Evolutionary conservation across 2,329 filamentous ascomycete species (phyloP).

Genomic region (Sclerotinia borealis): DNA sequence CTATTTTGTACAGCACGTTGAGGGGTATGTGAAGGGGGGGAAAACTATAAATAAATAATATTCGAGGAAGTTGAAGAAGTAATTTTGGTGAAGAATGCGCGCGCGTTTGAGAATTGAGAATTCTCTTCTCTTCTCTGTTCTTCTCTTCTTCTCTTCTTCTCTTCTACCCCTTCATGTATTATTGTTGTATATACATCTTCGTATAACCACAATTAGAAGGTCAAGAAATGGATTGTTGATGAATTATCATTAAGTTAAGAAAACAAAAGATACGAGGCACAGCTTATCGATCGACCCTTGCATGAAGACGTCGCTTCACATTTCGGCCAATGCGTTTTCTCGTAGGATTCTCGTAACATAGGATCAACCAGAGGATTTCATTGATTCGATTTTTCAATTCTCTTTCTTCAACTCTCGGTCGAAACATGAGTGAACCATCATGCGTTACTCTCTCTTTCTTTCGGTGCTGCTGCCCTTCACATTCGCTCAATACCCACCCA

Average conservation of each 20-base stretch:
- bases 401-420: conserved; percentile 13
- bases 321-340: not conserved
- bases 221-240: not conserved
- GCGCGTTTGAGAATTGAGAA: not conserved
- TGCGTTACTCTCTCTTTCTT: conserved; percentile 24
- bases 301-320: conserved; percentile 1
- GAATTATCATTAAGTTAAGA: not conserved
- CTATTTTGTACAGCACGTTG: not conserved
- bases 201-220: not conserved
- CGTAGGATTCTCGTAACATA: not conserved
- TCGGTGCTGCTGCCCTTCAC: conserved; percentile 20
- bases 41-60: not conserved
- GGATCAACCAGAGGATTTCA: not conserved
- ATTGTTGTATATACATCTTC: too few species aligned
- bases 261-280: not conserved
- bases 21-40: not conserved
- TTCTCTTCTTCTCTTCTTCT: not conserved
- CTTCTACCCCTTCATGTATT: too few species aligned
- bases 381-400: not conserved
- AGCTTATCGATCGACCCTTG: not conserved
- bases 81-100: not conserved
- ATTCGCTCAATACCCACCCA: conserved; percentile 35
- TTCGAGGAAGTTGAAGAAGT: not conserved
- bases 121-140: not conserved
- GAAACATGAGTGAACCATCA: conserved; percentile 29